These are phyloP conservation scores for Tetraselmis striata DNA, from an alignment of 139 green algal genomes.

Conservation along the genomic window DNA sequence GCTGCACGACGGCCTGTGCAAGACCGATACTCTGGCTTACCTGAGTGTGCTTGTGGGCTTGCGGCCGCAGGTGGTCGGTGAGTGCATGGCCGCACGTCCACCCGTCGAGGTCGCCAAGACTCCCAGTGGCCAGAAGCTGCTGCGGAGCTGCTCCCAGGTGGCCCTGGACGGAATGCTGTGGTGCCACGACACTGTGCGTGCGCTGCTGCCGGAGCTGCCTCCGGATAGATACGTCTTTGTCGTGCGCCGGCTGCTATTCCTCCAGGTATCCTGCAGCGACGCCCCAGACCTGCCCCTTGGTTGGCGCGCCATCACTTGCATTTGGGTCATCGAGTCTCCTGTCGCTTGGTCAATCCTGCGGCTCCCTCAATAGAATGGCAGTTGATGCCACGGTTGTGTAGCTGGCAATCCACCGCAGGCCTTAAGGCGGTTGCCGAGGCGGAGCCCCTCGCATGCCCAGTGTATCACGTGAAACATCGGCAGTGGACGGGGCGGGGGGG, in stretches of 20 bases:
- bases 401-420: no score
- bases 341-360: no score
- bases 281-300: no score
- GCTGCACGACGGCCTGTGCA: not conserved
- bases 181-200: not conserved
- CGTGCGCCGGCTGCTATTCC: not conserved
- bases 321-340: no score
- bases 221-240: not conserved
- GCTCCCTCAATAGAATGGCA: no score
- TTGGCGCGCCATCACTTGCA: no score
- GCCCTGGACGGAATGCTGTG: not conserved
- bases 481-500: no score
- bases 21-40: not conserved
- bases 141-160: not conserved
- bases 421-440: no score
- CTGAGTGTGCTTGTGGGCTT: not conserved
- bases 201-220: not conserved
- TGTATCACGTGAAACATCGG: no score
- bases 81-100: not conserved
- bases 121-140: not conserved
- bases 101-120: not conserved
- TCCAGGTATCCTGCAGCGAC: no score
- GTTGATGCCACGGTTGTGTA: no score
- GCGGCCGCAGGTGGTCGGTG: not conserved
- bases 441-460: no score